A percentile compares a stretch with the other conserved stretches of the same genome.
Evolutionary conservation across 2,329 filamentous ascomycete species (phyloP).

Genomic region (Raffaelea deltoideospora): DNA sequence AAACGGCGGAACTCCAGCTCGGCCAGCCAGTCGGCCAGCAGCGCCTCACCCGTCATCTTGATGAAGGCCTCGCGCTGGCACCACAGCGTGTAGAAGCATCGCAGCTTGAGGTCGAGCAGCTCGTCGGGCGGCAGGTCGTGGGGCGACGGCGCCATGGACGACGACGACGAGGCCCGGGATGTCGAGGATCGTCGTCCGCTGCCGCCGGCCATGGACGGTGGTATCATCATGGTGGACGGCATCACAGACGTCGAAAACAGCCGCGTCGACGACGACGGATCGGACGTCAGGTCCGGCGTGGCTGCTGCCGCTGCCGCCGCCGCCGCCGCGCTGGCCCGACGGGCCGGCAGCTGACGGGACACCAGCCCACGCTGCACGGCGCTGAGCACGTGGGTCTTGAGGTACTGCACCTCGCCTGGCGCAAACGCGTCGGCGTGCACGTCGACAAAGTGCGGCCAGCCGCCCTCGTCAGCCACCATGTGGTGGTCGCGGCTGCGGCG

Average conservation of each 20-base stretch:
- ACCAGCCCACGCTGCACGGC: conserved; percentile 10
- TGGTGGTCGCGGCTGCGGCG: conserved; percentile 44
- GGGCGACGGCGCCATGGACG: not conserved
- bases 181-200: too few relatives aligned
- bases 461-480: conserved; percentile 32
- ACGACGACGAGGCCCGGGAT: too few relatives aligned
- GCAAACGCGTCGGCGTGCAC: conserved; percentile 59
- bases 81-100: conserved; percentile 65
- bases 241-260: too few relatives aligned
- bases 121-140: conserved; percentile 16
- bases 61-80: conserved; percentile 69
- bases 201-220: too few relatives aligned
- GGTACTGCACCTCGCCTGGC: conserved; percentile 41
- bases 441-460: conserved; percentile 54
- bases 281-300: not conserved
- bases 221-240: too few relatives aligned
- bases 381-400: conserved; percentile 32
- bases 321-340: not conserved
- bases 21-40: conserved; percentile 57
- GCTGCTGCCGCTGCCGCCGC: not conserved
- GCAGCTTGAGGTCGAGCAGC: conserved; percentile 45
- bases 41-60: conserved; percentile 67
- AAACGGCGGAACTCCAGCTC: conserved; percentile 56
- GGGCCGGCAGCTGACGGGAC: not conserved
- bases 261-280: too few relatives aligned